Evolutionary conservation across 805 yeast species (phyloP), one percentile per base, ranked within the genome.

Genomic region (Pichia cephalocereana): DNA sequence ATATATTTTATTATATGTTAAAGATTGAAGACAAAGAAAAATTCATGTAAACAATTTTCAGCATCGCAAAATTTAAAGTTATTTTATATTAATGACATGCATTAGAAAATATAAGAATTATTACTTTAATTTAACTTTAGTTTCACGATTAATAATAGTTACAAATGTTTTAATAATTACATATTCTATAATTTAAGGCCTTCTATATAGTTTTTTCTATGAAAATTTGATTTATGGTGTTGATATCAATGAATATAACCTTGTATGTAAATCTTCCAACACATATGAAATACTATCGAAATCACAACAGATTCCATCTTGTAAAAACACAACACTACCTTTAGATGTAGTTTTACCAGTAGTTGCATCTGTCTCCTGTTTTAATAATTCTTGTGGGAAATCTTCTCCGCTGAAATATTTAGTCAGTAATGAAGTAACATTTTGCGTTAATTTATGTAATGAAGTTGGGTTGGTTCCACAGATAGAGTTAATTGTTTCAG

Each of bases 261-360:
- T 36, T 6, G 30, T 9, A 42, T 52, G 53, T 8, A 52, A 15
- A 18, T 41, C 42, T 3, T 50, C 48, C 18, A 52, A 11, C 11
- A 60, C 56, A 14, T 43, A 30, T 2, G 41, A 54, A 12, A 52
- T 40, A 18, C 19, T 39, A 10, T 40, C 44, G 45, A 54, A 57
- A 42, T 61, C 62, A 50, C 67, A 64, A 4, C 60, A 62, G 2
- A 64, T 42, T 1, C 57, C 58, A 23, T 54, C 57, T 27, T 57
- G 48, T 40, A 64, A 47, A 32, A 56, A 56, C 1, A 60, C 45
- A 17, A 62, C 40, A 18, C 46, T 49, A 5, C 61, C 58, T 6
- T 14, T 9, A 15, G 37, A 15, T 14, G 8, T 6, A 14, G 17
- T 4, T 34, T 34, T 34, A 12, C 37, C 37, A 14, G 37, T 34